Evolutionary conservation across 1,139 yeast genomes (phyloP).

Genomic region (Debaryomyces sp.): DNA sequence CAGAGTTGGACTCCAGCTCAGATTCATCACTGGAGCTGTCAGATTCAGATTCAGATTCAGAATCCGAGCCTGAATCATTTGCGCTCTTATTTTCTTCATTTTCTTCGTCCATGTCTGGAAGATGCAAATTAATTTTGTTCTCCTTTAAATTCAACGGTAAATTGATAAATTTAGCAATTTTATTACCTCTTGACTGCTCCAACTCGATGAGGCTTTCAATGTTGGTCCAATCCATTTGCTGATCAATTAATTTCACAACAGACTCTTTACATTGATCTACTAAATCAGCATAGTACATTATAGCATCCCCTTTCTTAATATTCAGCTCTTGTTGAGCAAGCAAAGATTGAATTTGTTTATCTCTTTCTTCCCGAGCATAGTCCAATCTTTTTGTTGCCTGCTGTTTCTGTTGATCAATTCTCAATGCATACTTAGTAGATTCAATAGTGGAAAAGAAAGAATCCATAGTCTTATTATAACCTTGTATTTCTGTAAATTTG

Average conservation of each 20-base stretch:
- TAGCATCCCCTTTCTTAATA: conserved; percentile 69
- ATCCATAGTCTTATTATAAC: conserved; percentile 84
- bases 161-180: conserved; percentile 61
- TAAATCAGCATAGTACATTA: conserved; percentile 67
- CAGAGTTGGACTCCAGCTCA: conserved; percentile 34
- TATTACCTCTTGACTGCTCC: conserved; percentile 69
- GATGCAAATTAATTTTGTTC: conserved; percentile 62
- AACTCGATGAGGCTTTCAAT: conserved; percentile 74
- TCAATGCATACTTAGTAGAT: conserved; percentile 72
- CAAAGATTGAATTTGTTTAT: conserved; percentile 68
- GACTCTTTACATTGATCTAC: conserved; percentile 75
- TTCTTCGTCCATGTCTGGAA: conserved; percentile 51
- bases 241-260: conserved; percentile 67
- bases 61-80: conserved; percentile 35
- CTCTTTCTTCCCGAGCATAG: conserved; percentile 74
- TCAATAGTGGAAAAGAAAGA: conserved; percentile 83
- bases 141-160: conserved; percentile 73
- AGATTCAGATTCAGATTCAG: conserved; percentile 29
- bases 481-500: conserved; percentile 44
- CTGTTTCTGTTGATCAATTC: conserved; percentile 74
- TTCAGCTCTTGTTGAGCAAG: conserved; percentile 66
- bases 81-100: conserved; percentile 27
- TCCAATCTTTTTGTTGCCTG: conserved; percentile 74
- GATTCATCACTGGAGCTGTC: conserved; percentile 22
- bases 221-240: conserved; percentile 94